Conservation (phyloP, 495 filamentous ascomycete species). For the Penicillium goetzii region DNA sequence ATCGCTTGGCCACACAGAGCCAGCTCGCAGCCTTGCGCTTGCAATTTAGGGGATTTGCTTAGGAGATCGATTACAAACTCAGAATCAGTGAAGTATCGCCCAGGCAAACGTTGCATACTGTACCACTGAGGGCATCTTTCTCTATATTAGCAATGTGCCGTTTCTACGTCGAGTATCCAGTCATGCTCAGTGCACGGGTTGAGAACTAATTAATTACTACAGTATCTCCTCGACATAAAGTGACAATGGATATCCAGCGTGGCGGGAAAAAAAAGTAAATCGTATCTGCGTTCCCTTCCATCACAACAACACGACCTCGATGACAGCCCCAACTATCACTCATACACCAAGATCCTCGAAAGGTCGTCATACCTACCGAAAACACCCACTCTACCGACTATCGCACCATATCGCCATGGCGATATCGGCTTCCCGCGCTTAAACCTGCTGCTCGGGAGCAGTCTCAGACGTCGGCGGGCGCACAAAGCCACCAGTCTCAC, state of each 20-base stretch:
- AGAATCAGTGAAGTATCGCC: neutral
- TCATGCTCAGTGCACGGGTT: neutral
- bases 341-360: neutral
- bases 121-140: too few species aligned
- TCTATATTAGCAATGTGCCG: too few species aligned
- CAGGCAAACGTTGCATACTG: neutral
- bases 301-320: neutral
- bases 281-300: neutral
- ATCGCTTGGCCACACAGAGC: neutral
- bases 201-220: neutral
- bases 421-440: neutral
- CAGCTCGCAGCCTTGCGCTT: neutral
- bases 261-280: neutral
- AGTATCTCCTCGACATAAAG: neutral
- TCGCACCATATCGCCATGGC: neutral
- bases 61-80: too few species aligned
- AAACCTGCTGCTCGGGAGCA: constrained; percentile 22
- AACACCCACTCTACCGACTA: neutral
- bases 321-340: neutral
- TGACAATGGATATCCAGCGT: neutral
- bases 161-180: neutral
- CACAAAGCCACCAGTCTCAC: too few species aligned
- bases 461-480: neutral
- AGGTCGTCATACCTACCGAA: neutral
- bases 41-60: too few species aligned